Percentiles rank a stretch among this genome's conserved stretches.
Conservation (phyloP, 805 yeast genomes). For the Priceomyces castillae region DNA sequence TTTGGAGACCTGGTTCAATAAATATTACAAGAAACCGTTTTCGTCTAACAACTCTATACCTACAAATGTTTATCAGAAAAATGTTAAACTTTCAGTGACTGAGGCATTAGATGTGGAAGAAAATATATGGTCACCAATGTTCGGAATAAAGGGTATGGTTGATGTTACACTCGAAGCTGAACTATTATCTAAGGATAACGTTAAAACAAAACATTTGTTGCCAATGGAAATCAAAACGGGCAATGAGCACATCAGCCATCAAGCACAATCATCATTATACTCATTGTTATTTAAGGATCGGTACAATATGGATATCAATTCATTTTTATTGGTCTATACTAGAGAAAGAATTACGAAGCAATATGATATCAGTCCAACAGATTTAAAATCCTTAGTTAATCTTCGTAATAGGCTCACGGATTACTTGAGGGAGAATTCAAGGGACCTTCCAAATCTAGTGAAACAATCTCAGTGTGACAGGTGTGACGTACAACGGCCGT, state of each 20-base stretch:
- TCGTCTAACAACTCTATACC: slow-evolving; percentile 19
- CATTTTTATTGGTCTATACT: slow-evolving; percentile 73
- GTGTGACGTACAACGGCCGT: slow-evolving; percentile 54
- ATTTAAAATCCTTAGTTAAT: slow-evolving; percentile 65
- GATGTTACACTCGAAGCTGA: slow-evolving; percentile 80
- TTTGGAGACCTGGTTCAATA: slow-evolving; percentile 52
- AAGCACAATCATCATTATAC: slow-evolving; percentile 84
- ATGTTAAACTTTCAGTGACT: slow-evolving; percentile 49
- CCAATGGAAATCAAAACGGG: slow-evolving; percentile 96
- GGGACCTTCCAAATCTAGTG: slow-evolving; percentile 53
- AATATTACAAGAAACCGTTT: slow-evolving; percentile 31
- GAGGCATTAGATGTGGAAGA: slow-evolving; percentile 85
- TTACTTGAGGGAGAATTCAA: slow-evolving; percentile 48
- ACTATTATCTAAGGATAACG: slow-evolving; percentile 26
- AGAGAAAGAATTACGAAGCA: slow-evolving; percentile 53
- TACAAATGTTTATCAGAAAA: slow-evolving; percentile 24
- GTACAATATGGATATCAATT: slow-evolving; percentile 64
- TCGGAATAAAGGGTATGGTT: slow-evolving; percentile 83
- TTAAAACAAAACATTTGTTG: slow-evolving; percentile 42
- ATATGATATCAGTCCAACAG: slow-evolving; percentile 51
- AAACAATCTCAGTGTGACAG: slow-evolving; percentile 55
- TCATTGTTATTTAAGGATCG: slow-evolving; percentile 76
- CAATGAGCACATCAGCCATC: slow-evolving; percentile 59
- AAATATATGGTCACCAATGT: slow-evolving; percentile 85
- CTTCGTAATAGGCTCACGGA: slow-evolving; percentile 69